Conservation (phyloP, 768 basidiomycete species). For the Tulasnella sp. region DNA sequence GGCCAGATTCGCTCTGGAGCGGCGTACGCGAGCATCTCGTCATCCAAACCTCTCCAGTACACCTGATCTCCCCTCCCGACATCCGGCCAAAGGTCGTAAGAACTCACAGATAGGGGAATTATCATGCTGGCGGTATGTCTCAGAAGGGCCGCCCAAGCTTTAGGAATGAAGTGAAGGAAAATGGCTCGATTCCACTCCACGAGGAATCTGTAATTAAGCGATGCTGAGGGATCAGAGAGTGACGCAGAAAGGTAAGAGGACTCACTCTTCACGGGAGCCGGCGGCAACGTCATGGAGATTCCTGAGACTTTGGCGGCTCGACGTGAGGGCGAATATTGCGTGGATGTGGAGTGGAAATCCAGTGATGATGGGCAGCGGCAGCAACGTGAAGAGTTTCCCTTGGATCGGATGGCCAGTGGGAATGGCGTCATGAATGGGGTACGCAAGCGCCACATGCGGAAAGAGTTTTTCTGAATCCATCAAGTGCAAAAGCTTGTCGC, state of each 20-base stretch:
- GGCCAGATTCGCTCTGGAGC: background rate
- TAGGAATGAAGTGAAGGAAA: constrained; percentile 37
- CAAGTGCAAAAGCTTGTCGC: constrained; percentile 21
- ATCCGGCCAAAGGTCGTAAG: constrained; percentile 36
- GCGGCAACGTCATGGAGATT: constrained; percentile 4
- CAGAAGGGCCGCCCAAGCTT: constrained; percentile 34
- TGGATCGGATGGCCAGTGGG: background rate
- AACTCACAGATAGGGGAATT: constrained; percentile 22
- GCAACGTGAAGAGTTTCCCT: constrained; percentile 40
- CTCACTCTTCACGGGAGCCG: background rate
- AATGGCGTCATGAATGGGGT: constrained; percentile 22
- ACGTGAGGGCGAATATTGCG: constrained; percentile 23
- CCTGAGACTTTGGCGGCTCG: background rate
- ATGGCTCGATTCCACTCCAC: constrained; percentile 41
- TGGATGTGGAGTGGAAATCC: constrained; percentile 3
- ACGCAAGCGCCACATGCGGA: constrained; percentile 28
- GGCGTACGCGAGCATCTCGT: constrained; percentile 25
- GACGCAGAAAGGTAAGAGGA: background rate
- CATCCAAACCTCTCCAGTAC: constrained; percentile 36
- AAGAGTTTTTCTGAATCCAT: constrained; percentile 33
- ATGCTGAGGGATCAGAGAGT: constrained; percentile 22
- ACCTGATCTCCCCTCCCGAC: constrained; percentile 24
- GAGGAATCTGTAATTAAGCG: constrained; percentile 28
- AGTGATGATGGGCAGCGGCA: constrained; percentile 30
- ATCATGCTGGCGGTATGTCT: constrained; percentile 20